phyloP scores from a whole-genome alignment of 164 flowering plant species.

The Dillenia suffruticosa region DNA sequence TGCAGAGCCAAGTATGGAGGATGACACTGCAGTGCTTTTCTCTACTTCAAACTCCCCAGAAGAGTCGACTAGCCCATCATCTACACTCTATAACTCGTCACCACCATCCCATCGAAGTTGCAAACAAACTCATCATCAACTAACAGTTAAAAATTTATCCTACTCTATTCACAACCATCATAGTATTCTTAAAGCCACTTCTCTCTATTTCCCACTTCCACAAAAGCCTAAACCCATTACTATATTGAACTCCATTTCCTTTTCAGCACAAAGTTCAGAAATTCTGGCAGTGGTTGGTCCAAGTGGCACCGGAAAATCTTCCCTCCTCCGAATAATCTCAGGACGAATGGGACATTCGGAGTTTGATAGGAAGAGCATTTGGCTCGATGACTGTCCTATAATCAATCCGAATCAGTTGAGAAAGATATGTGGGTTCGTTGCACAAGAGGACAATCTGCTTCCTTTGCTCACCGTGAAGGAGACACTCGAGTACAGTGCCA shows the following conservation, averaged over 20 bases:
- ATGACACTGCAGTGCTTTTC: slow-evolving; percentile 52
- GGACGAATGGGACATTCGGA: slow-evolving; percentile 49
- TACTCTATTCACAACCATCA: slow-evolving; percentile 31
- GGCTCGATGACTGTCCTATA: slow-evolving; percentile 37
- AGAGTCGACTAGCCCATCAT: slow-evolving; percentile 46
- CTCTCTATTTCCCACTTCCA: slow-evolving; percentile 2
- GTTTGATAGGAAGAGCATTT: slow-evolving; percentile 45
- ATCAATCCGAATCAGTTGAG: slow-evolving; percentile 46
- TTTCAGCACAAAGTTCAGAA: slow-evolving; percentile 54
- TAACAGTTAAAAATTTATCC: slow-evolving; percentile 53
- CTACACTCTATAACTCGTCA: slow-evolving; percentile 44
- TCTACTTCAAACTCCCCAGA: slow-evolving; percentile 58
- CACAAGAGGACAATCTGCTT: slow-evolving; percentile 79
- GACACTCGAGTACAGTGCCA: slow-evolving; percentile 75
- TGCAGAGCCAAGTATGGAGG: slow-evolving; percentile 32
- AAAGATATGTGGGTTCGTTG: slow-evolving; percentile 74
- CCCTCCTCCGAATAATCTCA: slow-evolving; percentile 62
- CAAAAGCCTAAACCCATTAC: slow-evolving; percentile 35
- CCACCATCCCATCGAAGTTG: slow-evolving; percentile 20
- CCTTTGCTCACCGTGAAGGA: slow-evolving; percentile 90
- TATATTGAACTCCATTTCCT: slow-evolving; percentile 72
- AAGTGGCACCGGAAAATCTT: slow-evolving; percentile 90
- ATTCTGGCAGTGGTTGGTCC: slow-evolving; percentile 85
- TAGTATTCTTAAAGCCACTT: slow-evolving; percentile 7
- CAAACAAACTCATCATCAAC: slow-evolving; percentile 17